Base-by-base conservation (phyloP, 176 grass and related monocot species). In the Carex parvula region DNA sequence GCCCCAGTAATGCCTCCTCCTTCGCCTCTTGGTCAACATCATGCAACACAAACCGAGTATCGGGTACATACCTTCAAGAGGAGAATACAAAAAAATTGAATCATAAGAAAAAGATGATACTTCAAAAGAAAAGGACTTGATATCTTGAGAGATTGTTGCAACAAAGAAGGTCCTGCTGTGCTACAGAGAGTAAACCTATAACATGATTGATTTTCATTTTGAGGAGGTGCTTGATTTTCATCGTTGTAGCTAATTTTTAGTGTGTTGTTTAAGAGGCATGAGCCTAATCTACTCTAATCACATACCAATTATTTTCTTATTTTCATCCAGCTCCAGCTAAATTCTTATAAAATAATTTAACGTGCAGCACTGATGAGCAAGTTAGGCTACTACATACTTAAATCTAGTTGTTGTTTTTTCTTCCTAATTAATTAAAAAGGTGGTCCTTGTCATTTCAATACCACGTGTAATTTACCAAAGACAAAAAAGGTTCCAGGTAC, bases 1-100 rank as follows among this genome's bases (percentile, higher is more conserved):
- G 96, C 85, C 87, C 91, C 72, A 95, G 85, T 70, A 95, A 95
- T 33, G 96, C 92, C 59, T 74, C 79, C 85, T 92, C 78, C 79
- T 86, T 82, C 5, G 83, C 84, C 86, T 88, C 67, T 78, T 84
- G 52, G 41, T 83, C 88, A 18, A 85, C 81, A 66, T 90, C 88
- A 65, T 90, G 88, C 6, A 90, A 82, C 13, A 90, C 88, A 29
- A 90, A 90, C 24, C 88, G 84, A 63, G 81, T 87, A 65, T 90
- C 88, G 5, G 88, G 60, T 20, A 90, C 55, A 84, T 90, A 77
- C 73, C 73, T 77, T 77, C 50, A 56, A 76, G 33, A 33, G 24
- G 50, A 33, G 4, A 17, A 77, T 77, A 77, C 12, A 77, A 55
- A 50, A 54, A 32, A 55, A 16, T 55, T 44, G 66, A 32, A 77